Evolutionary conservation across 2,329 filamentous ascomycete genomes (phyloP), one percentile per base, ranked within the genome.

Genomic region (Orbilia ellipsospora): DNA sequence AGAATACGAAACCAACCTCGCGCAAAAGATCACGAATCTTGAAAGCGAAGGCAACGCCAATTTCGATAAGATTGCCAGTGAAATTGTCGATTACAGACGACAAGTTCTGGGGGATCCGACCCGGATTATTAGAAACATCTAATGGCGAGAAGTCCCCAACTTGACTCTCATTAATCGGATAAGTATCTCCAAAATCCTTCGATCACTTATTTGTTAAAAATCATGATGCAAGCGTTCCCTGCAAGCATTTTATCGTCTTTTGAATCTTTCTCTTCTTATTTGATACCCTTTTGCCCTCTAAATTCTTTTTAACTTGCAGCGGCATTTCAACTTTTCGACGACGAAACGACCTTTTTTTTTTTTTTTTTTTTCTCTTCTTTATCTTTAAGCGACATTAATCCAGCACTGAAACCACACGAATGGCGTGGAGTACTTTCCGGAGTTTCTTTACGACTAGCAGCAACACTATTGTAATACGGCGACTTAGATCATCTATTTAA

Each of bases 71-170:
- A 90, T 92, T 81, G 89, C 89, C 68, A 84, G 86, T 79, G 87
- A 88, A 65, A 91, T 92, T 79, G 85, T 90, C 80, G 86, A 88
- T 77, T 90, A 89, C 81, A 88, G 90, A 79, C 85, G 87, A 77
- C 85, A 85, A 65, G 91, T 92, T 79, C 84, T 89, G 28, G 87
- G 85, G 78, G 90, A 92, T 82, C 84, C 85, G 77, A 88, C 87
- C 79, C 89, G 88, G 83, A 85, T 91, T 57, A 83, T 92, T 54
- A 56, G 56, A 61, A 55, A 70, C 42, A 28, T 76, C 31, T 64
- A 15, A 66, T 26, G 12, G 51, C 10, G 45, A 57, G 50, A 50
- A 16, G 56, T 15, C 31, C 12, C 20, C 16, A 36, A 31, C 45
- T 20, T 48, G 44, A 5, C 44, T 48, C n/a, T 54, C 2, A 2